Evolutionary conservation across 495 filamentous ascomycete genomes (phyloP).

Genomic region (Podospora fimiseda): DNA sequence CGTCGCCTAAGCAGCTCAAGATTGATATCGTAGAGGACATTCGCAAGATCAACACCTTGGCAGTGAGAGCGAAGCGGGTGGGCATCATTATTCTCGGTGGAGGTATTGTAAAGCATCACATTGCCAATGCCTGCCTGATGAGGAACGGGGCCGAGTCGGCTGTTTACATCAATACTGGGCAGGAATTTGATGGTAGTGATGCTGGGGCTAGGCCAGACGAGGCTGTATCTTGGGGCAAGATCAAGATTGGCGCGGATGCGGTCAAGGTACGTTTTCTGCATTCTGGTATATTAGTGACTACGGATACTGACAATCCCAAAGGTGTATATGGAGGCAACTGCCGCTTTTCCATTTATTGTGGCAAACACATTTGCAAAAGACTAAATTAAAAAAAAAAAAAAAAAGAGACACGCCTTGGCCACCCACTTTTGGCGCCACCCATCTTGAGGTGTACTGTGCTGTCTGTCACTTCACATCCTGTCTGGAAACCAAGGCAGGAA

Average conservation of each 20-base stretch:
- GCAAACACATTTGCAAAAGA: conserved; percentile 84
- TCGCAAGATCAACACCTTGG: conserved; percentile 79
- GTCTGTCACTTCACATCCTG: no score
- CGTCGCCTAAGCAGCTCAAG: conserved; percentile 66
- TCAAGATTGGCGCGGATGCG: conserved; percentile 74
- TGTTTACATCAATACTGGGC: conserved; percentile 92
- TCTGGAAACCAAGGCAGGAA: no score
- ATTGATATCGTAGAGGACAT: conserved; percentile 90
- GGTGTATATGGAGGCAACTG: conserved; percentile 89
- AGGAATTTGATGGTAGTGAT: conserved; percentile 96
- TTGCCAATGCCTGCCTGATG: conserved; percentile 95
- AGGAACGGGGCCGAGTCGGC: conserved; percentile 93
- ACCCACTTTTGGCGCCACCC: not conserved
- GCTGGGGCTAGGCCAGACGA: conserved; percentile 94
- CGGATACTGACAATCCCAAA: conserved; percentile 18
- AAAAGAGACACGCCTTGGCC: not conserved
- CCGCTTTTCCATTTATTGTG: conserved; percentile 89
- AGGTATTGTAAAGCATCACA: conserved; percentile 92
- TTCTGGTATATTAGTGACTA: not conserved
- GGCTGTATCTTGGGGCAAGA: conserved; percentile 97
- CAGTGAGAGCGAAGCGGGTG: conserved; percentile 71
- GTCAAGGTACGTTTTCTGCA: conserved; percentile 64
- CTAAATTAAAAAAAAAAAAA: conserved; percentile 8
- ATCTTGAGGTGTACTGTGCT: no score
- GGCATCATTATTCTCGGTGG: conserved; percentile 95